Evolutionary conservation across 352 stramenopile genomes (phyloP), one percentile per base, ranked within the genome.

Genomic region (Phytophthora lateralis): DNA sequence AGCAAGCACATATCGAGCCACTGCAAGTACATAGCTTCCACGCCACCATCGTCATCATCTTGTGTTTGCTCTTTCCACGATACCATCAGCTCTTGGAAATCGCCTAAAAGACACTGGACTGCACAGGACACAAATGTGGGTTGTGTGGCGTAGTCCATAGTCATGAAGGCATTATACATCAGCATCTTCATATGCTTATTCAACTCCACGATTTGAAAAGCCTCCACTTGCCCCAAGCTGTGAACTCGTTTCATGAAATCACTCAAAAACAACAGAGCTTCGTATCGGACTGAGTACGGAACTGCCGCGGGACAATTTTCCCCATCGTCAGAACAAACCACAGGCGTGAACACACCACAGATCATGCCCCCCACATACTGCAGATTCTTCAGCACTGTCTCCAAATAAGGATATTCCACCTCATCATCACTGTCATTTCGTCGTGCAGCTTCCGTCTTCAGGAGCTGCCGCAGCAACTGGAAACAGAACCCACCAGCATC

Each of bases 91-190:
- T 49, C 17, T 2, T 70, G 63, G n/a, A 74, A 80, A 39, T 68
- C 55, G 17, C 59, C 54, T 3, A 86, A 10, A 38, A 88, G 52
- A 12, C 53, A 38, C 0, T 88, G 46, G 24, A 80, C 61, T 15
- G 62, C 71, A 37, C 66, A 80, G n/a, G 74, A 66, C 9, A 91
- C 49, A 58, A 73, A 89, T 38, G 76, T 73, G 12, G 80, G 66
- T 30, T 75, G 63, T n/a, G 37, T 59, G 0, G 4, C 29, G 14
- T 71, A 75, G 10, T 71, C 45, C 32, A 69, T 66, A 2, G 10
- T 5, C 21, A 74, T 5, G 6, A 65, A 53, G 4, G 55, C 35
- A 35, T 61, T 35, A 4, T 60, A 45, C 46, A 81, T 38, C 1
- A 83, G 49, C 2, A 37, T 9, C 5, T 32, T 54, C 27, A 72